Evolutionary conservation across 148 eudicot species (phyloP).

Genomic region (Diospyros lotus): DNA sequence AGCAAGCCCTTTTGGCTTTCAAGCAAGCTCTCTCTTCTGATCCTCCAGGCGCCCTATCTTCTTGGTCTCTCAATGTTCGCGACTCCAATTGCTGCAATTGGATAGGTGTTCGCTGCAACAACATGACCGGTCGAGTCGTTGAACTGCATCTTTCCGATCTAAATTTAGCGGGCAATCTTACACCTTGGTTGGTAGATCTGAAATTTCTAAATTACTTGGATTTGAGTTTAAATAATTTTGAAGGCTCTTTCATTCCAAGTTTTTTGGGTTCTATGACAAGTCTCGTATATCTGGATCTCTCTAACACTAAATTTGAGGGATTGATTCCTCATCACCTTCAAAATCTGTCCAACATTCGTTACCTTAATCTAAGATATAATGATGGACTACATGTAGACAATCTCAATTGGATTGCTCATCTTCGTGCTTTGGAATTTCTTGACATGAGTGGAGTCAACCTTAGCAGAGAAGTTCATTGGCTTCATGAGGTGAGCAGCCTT

Average conservation of each 20-base stretch:
- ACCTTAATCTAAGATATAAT: background rate
- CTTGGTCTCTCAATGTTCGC: no score
- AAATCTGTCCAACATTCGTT: background rate
- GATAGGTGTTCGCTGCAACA: no score
- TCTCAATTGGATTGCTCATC: background rate
- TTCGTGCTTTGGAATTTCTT: background rate
- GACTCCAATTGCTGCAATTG: no score
- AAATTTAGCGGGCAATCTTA: no score
- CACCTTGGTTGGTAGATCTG: no score
- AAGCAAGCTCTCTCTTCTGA: no score
- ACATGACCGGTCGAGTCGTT: no score
- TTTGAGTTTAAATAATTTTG: background rate
- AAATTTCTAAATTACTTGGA: background rate
- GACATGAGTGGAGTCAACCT: background rate
- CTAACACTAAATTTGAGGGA: background rate
- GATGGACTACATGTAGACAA: background rate
- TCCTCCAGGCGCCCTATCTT: no score
- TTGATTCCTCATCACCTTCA: background rate
- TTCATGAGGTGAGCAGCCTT: background rate
- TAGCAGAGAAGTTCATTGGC: background rate
- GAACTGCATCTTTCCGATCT: no score
- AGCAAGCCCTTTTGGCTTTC: no score
- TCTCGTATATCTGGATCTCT: background rate
- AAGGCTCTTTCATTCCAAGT: conserved; percentile 5
- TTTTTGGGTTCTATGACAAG: background rate